Evolutionary conservation across 1,139 yeast species (phyloP), one percentile per base, ranked within the genome.

Genomic region (Geotrichum reessii): DNA sequence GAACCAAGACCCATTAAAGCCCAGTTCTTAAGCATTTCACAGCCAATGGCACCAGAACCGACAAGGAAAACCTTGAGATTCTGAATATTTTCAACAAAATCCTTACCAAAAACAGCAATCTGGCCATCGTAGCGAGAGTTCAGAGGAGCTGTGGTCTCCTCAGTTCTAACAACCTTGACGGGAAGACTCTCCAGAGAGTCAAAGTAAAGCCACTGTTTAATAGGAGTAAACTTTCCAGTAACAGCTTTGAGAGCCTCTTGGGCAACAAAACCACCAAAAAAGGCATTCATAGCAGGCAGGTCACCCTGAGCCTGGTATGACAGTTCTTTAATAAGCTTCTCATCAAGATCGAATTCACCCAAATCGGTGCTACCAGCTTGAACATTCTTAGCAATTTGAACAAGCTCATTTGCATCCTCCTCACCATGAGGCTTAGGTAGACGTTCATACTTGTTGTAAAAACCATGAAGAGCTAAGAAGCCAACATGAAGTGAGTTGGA

Each of bases 1-100:
- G 95, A 80, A 40, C 96, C 98, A 59, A 93, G 78, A 53, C 99
- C 99, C 84, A 92, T 81, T 82, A 93, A 81, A 8, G 99, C 97
- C 98, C 98, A 93, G 71, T 91, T 92, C 75, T 93, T 93, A 69
- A 93, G 80, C 95, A 95, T 93, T 76, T 93, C 99, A 76, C 99
- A 93, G 53, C 99, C 99, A 78, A 93, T 93, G 47, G 99, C 99
- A 71, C 99, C 99, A 1, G 98, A 84, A 55, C 99, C 99, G 49
- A 93, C 99, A 65, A 93, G 78, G 73, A 93, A 93, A 4, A 92
- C 90, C 69, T 82, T 86, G 64, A 88, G 77, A 72, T 92, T 89
- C 51, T 89, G 82, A 62, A 93, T 75, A 55, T 77, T 78, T 67
- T 86, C 83, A 69, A 89, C 93, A 76, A 82, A 90, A 49, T 82